Conservation (phyloP, 257 asterid genomes). For the Capsicum pubescens region DNA sequence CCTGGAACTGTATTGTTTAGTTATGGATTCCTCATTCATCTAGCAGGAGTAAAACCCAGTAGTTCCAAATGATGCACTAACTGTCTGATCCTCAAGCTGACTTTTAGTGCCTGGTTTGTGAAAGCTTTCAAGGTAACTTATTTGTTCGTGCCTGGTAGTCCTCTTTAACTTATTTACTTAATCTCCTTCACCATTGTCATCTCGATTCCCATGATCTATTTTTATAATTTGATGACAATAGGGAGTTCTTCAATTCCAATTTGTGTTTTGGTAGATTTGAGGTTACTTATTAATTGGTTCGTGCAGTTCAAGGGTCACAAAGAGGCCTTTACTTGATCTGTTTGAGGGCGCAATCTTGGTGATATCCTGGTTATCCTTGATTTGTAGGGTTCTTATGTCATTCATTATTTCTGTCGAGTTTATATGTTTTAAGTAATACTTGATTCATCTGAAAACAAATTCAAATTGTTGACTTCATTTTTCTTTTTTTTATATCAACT, state of each 20-base stretch:
- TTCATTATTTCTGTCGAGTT: not conserved
- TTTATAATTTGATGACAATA: not conserved
- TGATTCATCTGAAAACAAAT: constrained; percentile 17
- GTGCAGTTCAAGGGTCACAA: constrained; percentile 39
- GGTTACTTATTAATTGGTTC: constrained; percentile 37
- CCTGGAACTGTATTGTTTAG: constrained; percentile 35
- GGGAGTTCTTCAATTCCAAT: constrained; percentile 1
- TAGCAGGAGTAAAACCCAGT: constrained; percentile 18
- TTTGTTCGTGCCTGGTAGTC: not conserved
- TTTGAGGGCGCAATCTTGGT: constrained; percentile 35
- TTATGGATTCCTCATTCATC: constrained; percentile 3
- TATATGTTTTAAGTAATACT: not conserved
- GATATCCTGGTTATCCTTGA: constrained; percentile 33
- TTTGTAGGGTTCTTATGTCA: constrained; percentile 22
- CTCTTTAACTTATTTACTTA: not conserved
- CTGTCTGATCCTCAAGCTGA: constrained; percentile 36
- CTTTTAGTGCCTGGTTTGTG: constrained; percentile 36
- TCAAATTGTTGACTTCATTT: not conserved
- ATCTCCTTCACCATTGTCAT: not conserved
- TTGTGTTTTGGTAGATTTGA: constrained; percentile 31
- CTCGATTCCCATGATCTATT: not conserved
- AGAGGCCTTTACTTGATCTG: constrained; percentile 38
- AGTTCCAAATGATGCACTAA: constrained; percentile 33
- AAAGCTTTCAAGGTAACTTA: constrained; percentile 39
- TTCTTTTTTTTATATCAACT: not conserved